Conservation (phyloP, 2,329 filamentous ascomycete species). For the Verticillium longisporum region DNA sequence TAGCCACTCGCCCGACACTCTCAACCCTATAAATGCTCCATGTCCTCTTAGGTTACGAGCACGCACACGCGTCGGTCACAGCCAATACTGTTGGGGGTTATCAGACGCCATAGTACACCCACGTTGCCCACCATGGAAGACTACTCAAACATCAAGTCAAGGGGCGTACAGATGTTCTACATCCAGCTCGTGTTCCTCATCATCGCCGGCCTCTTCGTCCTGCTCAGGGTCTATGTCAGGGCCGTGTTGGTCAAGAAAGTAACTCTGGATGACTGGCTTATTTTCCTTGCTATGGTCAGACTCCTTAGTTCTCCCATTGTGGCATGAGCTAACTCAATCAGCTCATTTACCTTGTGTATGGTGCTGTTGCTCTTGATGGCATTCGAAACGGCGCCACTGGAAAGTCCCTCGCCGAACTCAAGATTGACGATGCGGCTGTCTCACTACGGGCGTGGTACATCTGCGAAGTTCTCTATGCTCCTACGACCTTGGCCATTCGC, state of each 20-base stretch:
- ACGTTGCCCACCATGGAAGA: neutral
- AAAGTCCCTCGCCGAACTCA: conserved; percentile 14
- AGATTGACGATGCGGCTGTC: conserved; percentile 14
- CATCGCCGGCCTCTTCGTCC: conserved; percentile 26
- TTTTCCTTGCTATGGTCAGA: conserved; percentile 36
- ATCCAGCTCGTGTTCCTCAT: conserved; percentile 21
- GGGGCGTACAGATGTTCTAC: conserved; percentile 12
- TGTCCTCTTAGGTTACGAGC: neutral
- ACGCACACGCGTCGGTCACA: neutral
- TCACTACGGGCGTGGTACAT: conserved; percentile 29
- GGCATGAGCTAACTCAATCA: conserved; percentile 9
- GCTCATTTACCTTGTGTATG: conserved; percentile 26
- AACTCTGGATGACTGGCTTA: conserved; percentile 39
- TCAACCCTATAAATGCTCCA: neutral
- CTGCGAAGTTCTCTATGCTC: conserved; percentile 32
- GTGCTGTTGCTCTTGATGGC: conserved; percentile 23
- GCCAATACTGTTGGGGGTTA: neutral
- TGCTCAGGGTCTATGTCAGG: conserved; percentile 38
- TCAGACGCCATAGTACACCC: neutral
- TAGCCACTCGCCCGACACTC: neutral
- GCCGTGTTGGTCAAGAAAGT: conserved; percentile 32
- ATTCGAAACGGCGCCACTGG: conserved; percentile 15
- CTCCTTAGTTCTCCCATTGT: neutral
- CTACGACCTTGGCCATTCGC: conserved; percentile 30
- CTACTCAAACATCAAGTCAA: neutral